Conservation (phyloP, 179 eudicot species). For the Sideroxylon spinosum region DNA sequence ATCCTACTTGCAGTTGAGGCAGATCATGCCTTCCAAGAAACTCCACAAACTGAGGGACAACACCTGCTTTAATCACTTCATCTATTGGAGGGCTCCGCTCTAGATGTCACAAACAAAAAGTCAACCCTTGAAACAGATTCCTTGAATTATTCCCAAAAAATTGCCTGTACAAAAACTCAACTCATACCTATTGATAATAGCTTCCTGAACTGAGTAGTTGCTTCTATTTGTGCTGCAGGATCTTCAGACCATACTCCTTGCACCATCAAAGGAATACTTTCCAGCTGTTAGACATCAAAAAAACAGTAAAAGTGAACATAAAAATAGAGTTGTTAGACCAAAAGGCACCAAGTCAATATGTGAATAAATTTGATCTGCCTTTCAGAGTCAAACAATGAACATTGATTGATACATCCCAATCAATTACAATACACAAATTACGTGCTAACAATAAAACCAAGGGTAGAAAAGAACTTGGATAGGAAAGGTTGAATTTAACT, state of each 20-base stretch:
- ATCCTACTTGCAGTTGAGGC: conserved; percentile 79
- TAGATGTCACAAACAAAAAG: conserved; percentile 19
- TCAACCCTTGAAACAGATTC: neutral
- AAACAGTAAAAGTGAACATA: neutral
- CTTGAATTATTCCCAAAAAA: neutral
- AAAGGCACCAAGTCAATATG: neutral
- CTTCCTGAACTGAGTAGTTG: conserved; percentile 78
- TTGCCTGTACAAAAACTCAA: neutral
- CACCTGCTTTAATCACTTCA: conserved; percentile 80
- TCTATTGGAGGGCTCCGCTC: conserved; percentile 88
- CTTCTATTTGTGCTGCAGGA: conserved; percentile 68
- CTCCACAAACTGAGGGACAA: conserved; percentile 76
- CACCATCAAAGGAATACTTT: conserved; percentile 75
- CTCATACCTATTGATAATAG: conserved; percentile 64
- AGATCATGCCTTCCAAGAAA: conserved; percentile 70
- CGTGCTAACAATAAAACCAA: neutral
- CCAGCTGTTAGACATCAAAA: conserved; percentile 45
- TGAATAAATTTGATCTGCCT: neutral
- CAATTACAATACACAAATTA: too few relatives aligned
- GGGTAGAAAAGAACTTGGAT: neutral
- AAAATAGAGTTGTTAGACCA: neutral
- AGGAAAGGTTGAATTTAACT: neutral
- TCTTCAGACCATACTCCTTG: conserved; percentile 80
- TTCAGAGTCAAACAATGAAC: neutral
- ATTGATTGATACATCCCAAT: neutral